A percentile compares a stretch with the other conserved stretches of the same genome.
phyloP scores from a whole-genome alignment of 1,139 yeast genomes.

The Debaryomyces psychrophilus region DNA sequence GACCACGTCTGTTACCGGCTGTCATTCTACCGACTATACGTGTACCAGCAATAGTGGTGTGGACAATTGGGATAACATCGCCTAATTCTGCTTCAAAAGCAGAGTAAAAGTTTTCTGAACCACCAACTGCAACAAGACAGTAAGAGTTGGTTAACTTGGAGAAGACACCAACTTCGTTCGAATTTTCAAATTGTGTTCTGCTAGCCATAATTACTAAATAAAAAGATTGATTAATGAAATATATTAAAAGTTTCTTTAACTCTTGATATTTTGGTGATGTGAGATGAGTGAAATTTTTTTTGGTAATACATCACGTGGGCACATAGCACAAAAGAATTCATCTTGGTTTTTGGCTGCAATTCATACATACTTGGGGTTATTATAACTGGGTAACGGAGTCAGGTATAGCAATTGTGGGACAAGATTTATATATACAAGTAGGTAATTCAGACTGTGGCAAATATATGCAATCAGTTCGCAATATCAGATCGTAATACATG shows the following conservation, averaged over 20 bases:
- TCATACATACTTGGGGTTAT: background rate
- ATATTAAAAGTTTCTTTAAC: background rate
- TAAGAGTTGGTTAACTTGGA: conserved; percentile 95
- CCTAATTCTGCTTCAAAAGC: conserved; percentile 98
- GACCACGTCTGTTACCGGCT: conserved; percentile 97
- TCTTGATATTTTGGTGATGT: background rate
- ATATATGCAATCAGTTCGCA: background rate
- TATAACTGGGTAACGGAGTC: background rate
- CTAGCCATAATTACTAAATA: conserved; percentile 38
- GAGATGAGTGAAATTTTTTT: conserved; percentile 11
- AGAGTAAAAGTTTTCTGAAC: conserved; percentile 96
- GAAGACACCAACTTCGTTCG: conserved; percentile 98
- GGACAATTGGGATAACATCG: conserved; percentile 93
- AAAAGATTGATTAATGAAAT: background rate
- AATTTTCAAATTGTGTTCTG: conserved; percentile 84
- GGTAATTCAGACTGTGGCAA: too few relatives aligned
- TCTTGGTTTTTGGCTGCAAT: conserved; percentile 2
- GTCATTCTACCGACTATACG: conserved; percentile 98
- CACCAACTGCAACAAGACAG: conserved; percentile 96
- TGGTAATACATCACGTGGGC: conserved; percentile 5
- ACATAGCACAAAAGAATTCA: conserved; percentile 2
- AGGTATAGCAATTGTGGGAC: background rate
- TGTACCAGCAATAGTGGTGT: conserved; percentile 97
- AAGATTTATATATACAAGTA: background rate
- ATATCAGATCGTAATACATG: too few relatives aligned